Conservation (phyloP, 352 stramenopile genomes). For the Phytophthora citrophthora region DNA sequence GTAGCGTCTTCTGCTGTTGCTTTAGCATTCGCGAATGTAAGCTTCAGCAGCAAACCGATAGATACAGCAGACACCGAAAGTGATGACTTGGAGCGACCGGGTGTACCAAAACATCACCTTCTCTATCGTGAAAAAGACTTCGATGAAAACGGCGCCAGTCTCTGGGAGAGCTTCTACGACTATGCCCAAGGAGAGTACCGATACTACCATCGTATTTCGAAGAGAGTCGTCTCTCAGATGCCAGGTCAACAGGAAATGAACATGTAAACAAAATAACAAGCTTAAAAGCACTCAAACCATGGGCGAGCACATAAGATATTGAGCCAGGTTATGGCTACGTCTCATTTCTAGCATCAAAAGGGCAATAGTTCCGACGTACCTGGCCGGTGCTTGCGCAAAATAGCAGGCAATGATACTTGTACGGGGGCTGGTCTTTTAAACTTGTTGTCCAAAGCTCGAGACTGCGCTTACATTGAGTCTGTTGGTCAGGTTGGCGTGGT, state of each 20-base stretch:
- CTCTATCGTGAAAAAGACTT: constrained; percentile 51
- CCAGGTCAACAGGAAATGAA: constrained; percentile 12
- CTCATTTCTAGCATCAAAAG: neutral
- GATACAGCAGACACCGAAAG: constrained; percentile 2
- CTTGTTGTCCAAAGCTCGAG: too few relatives aligned
- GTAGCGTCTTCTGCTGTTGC: constrained; percentile 21
- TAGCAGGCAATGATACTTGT: too few relatives aligned
- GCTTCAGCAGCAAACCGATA: constrained; percentile 5
- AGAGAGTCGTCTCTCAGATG: constrained; percentile 49
- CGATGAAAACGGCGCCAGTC: constrained; percentile 56
- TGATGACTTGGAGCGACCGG: constrained; percentile 5
- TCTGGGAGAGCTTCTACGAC: constrained; percentile 80
- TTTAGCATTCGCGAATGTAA: constrained; percentile 22
- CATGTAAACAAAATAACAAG: neutral
- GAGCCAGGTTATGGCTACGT: neutral
- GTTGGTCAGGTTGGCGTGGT: neutral
- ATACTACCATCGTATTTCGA: constrained; percentile 74
- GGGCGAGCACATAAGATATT: constrained; percentile 23
- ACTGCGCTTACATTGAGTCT: neutral
- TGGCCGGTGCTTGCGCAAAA: too few relatives aligned
- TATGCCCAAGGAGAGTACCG: constrained; percentile 58
- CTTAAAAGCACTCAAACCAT: neutral
- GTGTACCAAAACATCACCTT: constrained; percentile 13
- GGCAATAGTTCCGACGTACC: too few relatives aligned
- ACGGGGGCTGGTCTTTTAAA: too few relatives aligned